Base-by-base conservation (phyloP, 2,329 filamentous ascomycete species). In the Talaromyces sp. region DNA sequence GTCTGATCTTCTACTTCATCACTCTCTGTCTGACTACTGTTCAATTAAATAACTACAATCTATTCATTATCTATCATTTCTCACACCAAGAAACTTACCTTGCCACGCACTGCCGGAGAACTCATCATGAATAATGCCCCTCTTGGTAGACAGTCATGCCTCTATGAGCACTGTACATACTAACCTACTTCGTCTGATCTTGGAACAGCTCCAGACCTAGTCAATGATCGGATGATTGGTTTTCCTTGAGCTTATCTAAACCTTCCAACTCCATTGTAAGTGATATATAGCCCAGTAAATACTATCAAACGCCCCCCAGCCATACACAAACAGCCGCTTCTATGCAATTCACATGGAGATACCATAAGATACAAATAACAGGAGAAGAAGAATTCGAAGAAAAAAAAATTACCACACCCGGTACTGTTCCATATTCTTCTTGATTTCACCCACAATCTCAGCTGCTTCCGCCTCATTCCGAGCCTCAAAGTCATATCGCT, bases 401-500 rank as follows among this genome's bases (percentile, higher is more conserved):
- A 37, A 36, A 70, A 74, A 65, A 56, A 46, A 58, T 50, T 57
- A 60, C 71, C 63, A 76, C 31, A 73, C 69, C 51, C 70, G 73
- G 65, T 77, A 75, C 66, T 73, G 74, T 60, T 68, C 76, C 68
- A 83, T 79, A 50, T 83, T 83, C 67, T 78, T 82, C 72, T 82
- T 82, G 46, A 87, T 84, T 72, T 87, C 84, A 50, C 78, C 77
- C 50, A 86, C 84, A 69, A 87, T 86, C 66, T 83, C 82, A 56
- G 78, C 74, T 15, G 84, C 83, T 68, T 87, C 84, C 22, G 77
- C 74, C 8, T 77, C 73, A 62, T 76, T 84, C 53, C 76, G 75
- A 43, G 84, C 82, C 68, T 87, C 84, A 69, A 87, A 87, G 65
- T 87, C 84, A 70, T 87, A 87, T 62, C 84, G 70, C 71, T 87